A percentile compares a stretch with the other conserved stretches of the same genome.
phyloP scores from a whole-genome alignment of 1,139 yeast species.

The Pneumocystis oryctolagi region DNA sequence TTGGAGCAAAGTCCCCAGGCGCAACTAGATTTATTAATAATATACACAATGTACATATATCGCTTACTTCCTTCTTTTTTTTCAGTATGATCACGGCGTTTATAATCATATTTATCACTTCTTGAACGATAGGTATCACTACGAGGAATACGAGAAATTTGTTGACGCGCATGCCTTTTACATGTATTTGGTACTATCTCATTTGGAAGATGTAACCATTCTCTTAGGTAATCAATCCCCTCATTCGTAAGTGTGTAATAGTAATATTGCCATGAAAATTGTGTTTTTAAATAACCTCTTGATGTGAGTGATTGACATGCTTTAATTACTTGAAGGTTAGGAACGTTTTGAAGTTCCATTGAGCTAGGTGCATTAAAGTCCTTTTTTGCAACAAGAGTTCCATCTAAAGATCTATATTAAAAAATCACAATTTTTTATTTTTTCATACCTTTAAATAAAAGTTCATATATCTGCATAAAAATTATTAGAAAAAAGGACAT shows the following conservation, averaged over 20 bases:
- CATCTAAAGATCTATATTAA: slow-evolving; percentile 40
- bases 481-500: slow-evolving; percentile 33
- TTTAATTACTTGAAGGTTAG: slow-evolving; percentile 91
- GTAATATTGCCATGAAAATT: slow-evolving; percentile 99
- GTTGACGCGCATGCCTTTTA: slow-evolving; percentile 59
- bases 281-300: slow-evolving; percentile 98
- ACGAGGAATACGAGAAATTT: slow-evolving; percentile 11
- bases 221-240: slow-evolving; percentile 97
- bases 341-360: slow-evolving; percentile 39
- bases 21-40: slow-evolving; percentile 4
- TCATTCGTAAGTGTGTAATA: slow-evolving; percentile 99
- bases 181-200: slow-evolving; percentile 98
- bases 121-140: slow-evolving; percentile 6
- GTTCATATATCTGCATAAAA: neutral
- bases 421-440: neutral
- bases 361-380: slow-evolving; percentile 96
- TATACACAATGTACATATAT: neutral
- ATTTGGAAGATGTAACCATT: slow-evolving; percentile 96
- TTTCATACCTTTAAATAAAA: neutral
- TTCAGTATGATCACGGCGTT: slow-evolving; percentile 11
- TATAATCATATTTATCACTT: slow-evolving; percentile 10
- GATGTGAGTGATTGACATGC: slow-evolving; percentile 98
- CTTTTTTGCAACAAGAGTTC: slow-evolving; percentile 98
- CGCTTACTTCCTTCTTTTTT: slow-evolving; percentile 9
- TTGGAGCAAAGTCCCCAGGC: slow-evolving; percentile 13